Conservation (phyloP, 805 yeast genomes). For the Brettanomyces nanus region DNA sequence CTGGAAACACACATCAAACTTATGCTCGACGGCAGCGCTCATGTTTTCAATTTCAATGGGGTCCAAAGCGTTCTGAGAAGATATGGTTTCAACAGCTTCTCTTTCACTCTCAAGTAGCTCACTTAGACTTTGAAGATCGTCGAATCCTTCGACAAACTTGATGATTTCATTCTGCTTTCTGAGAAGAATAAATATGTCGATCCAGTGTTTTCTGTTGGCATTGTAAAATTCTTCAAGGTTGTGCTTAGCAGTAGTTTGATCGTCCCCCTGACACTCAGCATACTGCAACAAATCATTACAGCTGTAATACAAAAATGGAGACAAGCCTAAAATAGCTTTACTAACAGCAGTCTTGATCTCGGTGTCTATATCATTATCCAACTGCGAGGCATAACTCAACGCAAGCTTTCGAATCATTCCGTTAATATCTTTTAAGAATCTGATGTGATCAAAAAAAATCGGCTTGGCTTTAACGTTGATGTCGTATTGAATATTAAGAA, state of each 20-base stretch:
- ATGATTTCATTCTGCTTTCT: conserved; percentile 48
- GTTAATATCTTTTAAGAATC: conserved; percentile 14
- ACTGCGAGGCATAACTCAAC: conserved; percentile 6
- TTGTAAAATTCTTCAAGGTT: conserved; percentile 8
- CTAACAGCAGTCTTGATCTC: conserved; percentile 9
- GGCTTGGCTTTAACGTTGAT: conserved; percentile 9
- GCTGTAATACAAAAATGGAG: conserved; percentile 20
- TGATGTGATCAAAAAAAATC: conserved; percentile 10
- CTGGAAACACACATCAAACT: conserved; percentile 45
- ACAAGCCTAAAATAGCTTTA: conserved; percentile 13
- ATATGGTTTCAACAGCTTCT: conserved; percentile 17
- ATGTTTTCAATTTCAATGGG: conserved; percentile 12
- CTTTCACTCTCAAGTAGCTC: conserved; percentile 41
- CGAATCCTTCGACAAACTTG: conserved; percentile 53
- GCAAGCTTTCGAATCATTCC: conserved; percentile 11
- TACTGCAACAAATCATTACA: conserved; percentile 11
- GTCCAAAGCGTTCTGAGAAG: conserved; percentile 21
- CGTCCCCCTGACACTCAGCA: background rate
- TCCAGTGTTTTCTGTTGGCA: conserved; percentile 41
- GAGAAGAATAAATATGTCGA: conserved; percentile 42
- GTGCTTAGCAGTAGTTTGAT: background rate
- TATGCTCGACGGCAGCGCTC: conserved; percentile 11
- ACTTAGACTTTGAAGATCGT: conserved; percentile 59
- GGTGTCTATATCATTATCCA: conserved; percentile 10
- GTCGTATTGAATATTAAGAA: conserved; percentile 3